These are phyloP conservation scores for Floccularia luteovirens DNA, from an alignment of 768 basidiomycete species.

Conservation along the genomic window DNA sequence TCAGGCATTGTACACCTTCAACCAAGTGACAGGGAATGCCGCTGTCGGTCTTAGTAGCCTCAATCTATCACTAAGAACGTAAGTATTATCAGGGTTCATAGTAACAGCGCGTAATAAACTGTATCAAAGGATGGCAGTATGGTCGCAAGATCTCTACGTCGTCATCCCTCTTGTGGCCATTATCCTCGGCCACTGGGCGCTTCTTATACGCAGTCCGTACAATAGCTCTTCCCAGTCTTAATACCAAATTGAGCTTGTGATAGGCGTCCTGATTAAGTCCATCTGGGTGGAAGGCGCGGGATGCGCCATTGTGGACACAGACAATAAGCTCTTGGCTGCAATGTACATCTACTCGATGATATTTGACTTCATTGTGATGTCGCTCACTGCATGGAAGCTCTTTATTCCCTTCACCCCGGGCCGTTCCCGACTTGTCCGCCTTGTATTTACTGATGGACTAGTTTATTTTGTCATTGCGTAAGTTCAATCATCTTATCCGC, in stretches of 20 bases:
- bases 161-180: conserved; percentile 42
- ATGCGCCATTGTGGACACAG: conserved; percentile 53
- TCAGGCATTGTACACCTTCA: conserved; percentile 57
- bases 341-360: conserved; percentile 72
- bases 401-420: conserved; percentile 27
- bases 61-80: conserved; percentile 43
- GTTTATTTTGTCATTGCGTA: conserved; percentile 70
- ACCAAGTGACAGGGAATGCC: conserved; percentile 38
- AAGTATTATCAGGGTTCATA: conserved; percentile 8
- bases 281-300: conserved; percentile 39
- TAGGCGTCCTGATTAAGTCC: conserved; percentile 56
- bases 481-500: too few relatives aligned
- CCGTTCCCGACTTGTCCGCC: conserved; percentile 49
- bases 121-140: conserved; percentile 67
- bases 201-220: conserved; percentile 53
- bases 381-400: conserved; percentile 57
- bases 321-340: conserved; percentile 51
- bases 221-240: neutral
- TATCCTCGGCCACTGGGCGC: conserved; percentile 66
- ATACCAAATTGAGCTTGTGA: neutral
- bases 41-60: conserved; percentile 43
- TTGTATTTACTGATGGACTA: conserved; percentile 67
- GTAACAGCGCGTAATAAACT: neutral
- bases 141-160: conserved; percentile 52
- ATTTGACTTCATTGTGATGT: conserved; percentile 59